Conservation (phyloP, 257 asterid genomes). For the Rhazya stricta region DNA sequence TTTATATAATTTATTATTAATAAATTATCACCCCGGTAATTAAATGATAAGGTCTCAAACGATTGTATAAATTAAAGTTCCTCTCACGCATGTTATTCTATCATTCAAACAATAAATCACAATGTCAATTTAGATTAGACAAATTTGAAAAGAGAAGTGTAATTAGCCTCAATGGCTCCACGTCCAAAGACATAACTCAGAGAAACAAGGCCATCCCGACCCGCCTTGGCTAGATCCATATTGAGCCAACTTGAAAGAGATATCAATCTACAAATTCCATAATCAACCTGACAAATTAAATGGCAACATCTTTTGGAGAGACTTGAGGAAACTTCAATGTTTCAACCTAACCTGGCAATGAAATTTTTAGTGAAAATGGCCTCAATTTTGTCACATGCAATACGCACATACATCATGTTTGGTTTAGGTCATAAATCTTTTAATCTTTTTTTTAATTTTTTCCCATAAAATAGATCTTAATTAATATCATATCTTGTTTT, state of each 20-base stretch:
- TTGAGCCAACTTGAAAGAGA: background rate
- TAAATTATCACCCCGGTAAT: background rate
- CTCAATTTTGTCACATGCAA: too few relatives aligned
- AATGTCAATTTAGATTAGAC: background rate
- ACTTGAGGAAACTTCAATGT: background rate
- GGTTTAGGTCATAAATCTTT: too few relatives aligned
- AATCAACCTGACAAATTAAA: constrained; percentile 1
- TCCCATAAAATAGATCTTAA: too few relatives aligned
- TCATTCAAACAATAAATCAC: constrained; percentile 1
- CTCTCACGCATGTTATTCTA: background rate
- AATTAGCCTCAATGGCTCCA: background rate
- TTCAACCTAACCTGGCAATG: background rate
- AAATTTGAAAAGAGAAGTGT: background rate
- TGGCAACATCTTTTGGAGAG: background rate
- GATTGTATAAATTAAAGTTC: too few relatives aligned
- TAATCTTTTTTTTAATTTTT: too few relatives aligned
- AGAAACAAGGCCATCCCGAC: background rate
- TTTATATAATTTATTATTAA: too few relatives aligned
- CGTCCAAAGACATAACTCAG: too few relatives aligned
- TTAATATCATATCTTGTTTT: too few relatives aligned
- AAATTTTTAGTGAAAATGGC: too few relatives aligned
- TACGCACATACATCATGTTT: too few relatives aligned
- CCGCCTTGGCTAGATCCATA: background rate
- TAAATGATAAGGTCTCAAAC: background rate
- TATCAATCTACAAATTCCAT: background rate